Conservation (phyloP, 257 asterid genomes). For the Solanum bukasovii region DNA sequence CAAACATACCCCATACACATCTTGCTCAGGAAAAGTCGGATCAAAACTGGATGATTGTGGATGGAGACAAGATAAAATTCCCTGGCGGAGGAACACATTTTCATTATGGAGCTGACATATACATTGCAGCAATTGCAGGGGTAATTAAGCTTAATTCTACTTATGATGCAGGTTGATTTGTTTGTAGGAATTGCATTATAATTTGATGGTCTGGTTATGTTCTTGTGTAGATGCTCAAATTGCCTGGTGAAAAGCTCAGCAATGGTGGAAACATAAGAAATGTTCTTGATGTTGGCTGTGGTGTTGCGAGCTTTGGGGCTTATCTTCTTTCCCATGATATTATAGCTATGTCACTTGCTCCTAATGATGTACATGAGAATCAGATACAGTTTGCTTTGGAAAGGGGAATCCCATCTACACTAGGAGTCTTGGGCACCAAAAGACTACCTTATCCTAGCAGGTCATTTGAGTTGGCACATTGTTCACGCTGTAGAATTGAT, state of each 20-base stretch:
- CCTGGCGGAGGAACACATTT: conserved; percentile 99
- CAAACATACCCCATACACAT: conserved; percentile 88
- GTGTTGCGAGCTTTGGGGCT: conserved; percentile 97
- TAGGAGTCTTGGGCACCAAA: conserved; percentile 87
- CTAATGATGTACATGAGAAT: conserved; percentile 92
- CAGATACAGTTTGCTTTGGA: conserved; percentile 95
- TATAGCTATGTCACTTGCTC: conserved; percentile 90
- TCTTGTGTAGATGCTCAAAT: conserved; percentile 69
- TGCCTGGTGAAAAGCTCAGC: conserved; percentile 60
- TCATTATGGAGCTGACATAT: conserved; percentile 78
- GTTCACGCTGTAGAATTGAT: conserved; percentile 92
- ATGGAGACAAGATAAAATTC: conserved; percentile 76
- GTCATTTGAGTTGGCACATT: conserved; percentile 84
- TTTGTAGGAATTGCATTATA: not conserved
- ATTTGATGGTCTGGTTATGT: not conserved
- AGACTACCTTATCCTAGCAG: conserved; percentile 91
- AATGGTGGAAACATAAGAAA: conserved; percentile 66
- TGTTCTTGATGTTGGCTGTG: conserved; percentile 97
- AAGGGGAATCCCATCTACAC: conserved; percentile 79
- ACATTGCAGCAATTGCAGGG: conserved; percentile 82
- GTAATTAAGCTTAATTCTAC: conserved; percentile 12
- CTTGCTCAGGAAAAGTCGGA: conserved; percentile 88
- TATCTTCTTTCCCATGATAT: conserved; percentile 70
- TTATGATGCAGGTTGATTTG: not conserved
- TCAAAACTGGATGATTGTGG: conserved; percentile 93